Conservation (phyloP, 192 early-diverging fungal genomes). For the Diversispora epigaea region DNA sequence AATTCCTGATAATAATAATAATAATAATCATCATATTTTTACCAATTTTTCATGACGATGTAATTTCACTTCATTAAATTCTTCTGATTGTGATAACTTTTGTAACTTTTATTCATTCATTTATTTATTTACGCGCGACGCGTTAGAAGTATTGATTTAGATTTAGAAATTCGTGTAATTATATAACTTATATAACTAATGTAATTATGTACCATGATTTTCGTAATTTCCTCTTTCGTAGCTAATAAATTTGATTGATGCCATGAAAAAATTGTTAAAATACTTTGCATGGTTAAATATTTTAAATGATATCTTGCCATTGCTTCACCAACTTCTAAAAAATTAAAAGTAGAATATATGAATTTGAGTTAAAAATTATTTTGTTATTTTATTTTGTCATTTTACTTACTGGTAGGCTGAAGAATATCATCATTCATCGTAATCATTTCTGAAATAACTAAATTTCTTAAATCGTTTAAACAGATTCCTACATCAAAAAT, state of each 20-base stretch:
- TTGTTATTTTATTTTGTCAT: too few relatives aligned
- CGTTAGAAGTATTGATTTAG: too few relatives aligned
- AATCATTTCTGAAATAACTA: constrained; percentile 31
- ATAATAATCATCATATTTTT: too few relatives aligned
- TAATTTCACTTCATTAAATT: constrained; percentile 31
- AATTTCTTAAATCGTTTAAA: constrained; percentile 31
- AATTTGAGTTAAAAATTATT: too few relatives aligned
- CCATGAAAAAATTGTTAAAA: constrained; percentile 13
- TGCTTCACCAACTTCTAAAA: constrained; percentile 36
- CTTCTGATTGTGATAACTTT: constrained; percentile 34
- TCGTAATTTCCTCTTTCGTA: neutral
- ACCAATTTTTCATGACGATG: constrained; percentile 37
- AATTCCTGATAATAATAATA: too few relatives aligned
- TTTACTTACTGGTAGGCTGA: constrained; percentile 25
- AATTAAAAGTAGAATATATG: too few relatives aligned
- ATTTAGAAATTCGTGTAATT: neutral
- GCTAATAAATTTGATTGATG: neutral
- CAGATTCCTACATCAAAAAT: constrained; percentile 32
- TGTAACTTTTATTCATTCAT: constrained; percentile 23
- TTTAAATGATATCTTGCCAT: constrained; percentile 45
- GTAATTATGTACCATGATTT: neutral
- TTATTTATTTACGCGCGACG: neutral
- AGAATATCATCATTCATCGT: constrained; percentile 10
- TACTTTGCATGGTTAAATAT: constrained; percentile 31
- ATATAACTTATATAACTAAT: neutral